Base-by-base conservation (phyloP, 495 filamentous ascomycete species). In the Penicillium riverlandense region DNA sequence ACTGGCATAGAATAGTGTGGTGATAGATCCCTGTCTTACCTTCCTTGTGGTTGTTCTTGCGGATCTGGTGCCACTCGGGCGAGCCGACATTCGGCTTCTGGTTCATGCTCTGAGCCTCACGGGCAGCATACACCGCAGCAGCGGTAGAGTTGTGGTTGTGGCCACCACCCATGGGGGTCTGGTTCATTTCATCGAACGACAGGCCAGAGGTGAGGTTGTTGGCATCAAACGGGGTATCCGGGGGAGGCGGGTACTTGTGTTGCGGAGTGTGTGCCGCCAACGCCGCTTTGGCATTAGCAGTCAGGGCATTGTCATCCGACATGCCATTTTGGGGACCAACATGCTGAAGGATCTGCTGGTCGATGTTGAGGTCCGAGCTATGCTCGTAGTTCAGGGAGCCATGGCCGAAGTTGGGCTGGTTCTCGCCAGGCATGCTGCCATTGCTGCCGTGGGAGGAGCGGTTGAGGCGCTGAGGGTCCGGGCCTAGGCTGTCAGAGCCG, bases 1-100 rank as follows among this genome's bases (percentile, higher is more conserved):
- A 22, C 33, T 28, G 34, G 38, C 31, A 44, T 51, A 44, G 61
- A 28, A 37, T 40, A 48, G 40, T 29, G 29, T 29, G 8, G 27
- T 0, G 22, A 30, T 30, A 44, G 33, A 48, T 27, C 16, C 11
- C 7, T 5, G 29, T 14, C 78, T 49, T 69, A 95, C 92, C 92
- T 76, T 98, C 92, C 78, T 98, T 98, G 71, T 98, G 92, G 55
- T 97, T 98, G 59, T 98, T 94, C 61, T 91, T 91, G 52, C 92
- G 81, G 48, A 96, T 82, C 64, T 91, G 92, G 65, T 98, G 92
- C 92, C 92, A 98, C 59, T 98, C 92, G 28, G 95, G 90, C 1
- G 90, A 90, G 7, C 92, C 92, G 22, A 98, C 92, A 7, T 86
- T 80, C 14, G 91, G 92, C 65, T 97, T 97, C 44, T 71, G 62